A percentile compares a stretch with the other conserved stretches of the same genome.
These are phyloP conservation scores for Babjeviella inositovora DNA, from an alignment of 805 yeast species.

Conservation along the genomic window DNA sequence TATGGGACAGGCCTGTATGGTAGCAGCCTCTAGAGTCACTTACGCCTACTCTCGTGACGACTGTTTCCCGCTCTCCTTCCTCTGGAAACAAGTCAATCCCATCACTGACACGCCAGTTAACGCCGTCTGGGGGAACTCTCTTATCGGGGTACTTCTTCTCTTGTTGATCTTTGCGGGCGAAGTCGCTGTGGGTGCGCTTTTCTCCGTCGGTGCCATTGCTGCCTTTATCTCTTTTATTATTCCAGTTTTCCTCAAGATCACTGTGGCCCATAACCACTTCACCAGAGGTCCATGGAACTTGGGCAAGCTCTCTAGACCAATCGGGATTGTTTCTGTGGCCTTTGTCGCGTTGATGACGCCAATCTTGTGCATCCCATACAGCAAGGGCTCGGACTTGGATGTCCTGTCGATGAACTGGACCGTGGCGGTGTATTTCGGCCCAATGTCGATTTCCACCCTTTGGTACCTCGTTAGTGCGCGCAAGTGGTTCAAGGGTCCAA, in stretches of 20 bases:
- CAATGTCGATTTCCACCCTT: constrained; percentile 29
- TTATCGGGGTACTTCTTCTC: constrained; percentile 36
- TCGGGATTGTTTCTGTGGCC: constrained; percentile 29
- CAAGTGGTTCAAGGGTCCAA: constrained; percentile 48
- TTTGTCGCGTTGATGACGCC: constrained; percentile 43
- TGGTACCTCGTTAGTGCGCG: constrained; percentile 39
- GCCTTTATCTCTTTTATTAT: constrained; percentile 52
- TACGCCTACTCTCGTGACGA: constrained; percentile 58
- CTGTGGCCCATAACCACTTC: constrained; percentile 34
- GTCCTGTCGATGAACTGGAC: constrained; percentile 71
- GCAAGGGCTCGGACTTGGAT: constrained; percentile 11
- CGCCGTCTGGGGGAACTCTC: constrained; percentile 44
- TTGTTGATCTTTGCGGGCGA: constrained; percentile 49
- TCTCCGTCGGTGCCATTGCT: constrained; percentile 59
- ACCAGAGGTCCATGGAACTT: constrained; percentile 54
- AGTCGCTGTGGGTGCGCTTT: constrained; percentile 52
- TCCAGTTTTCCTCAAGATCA: constrained; percentile 43
- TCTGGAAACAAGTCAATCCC: constrained; percentile 31
- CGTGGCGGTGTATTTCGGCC: constrained; percentile 40
- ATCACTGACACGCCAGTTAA: constrained; percentile 44
- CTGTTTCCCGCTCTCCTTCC: constrained; percentile 39
- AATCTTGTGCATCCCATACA: constrained; percentile 37
- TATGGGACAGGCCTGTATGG: constrained; percentile 45
- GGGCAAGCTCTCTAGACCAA: constrained; percentile 31
- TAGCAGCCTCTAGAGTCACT: constrained; percentile 52